A percentile compares a stretch with the other conserved stretches of the same genome.
Evolutionary conservation across 768 basidiomycete genomes (phyloP).

Genomic region (Austroboletus eburneus): DNA sequence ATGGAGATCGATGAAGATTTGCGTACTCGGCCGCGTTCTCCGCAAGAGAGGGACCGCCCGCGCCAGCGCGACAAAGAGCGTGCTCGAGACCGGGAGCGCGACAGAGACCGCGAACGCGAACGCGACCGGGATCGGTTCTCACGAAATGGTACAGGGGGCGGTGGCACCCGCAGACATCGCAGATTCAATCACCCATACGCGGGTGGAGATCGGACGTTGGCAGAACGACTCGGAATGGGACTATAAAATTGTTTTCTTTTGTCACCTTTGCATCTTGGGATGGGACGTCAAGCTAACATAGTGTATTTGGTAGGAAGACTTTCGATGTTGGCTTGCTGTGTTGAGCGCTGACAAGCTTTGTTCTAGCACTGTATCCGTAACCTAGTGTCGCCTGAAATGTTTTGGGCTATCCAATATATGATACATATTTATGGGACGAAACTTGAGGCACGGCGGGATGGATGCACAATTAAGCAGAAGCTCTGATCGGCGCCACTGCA

Average conservation of each 20-base stretch:
- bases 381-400: slow-evolving; percentile 15
- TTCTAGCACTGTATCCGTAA: slow-evolving; percentile 35
- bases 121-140: slow-evolving; percentile 35
- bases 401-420: slow-evolving; percentile 20
- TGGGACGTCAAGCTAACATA: slow-evolving; percentile 23
- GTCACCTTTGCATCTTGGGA: slow-evolving; percentile 16
- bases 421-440: slow-evolving; percentile 27
- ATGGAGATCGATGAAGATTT: slow-evolving; percentile 58
- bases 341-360: slow-evolving; percentile 27
- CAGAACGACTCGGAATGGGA: slow-evolving; percentile 82
- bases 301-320: slow-evolving; percentile 36
- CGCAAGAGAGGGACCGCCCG: slow-evolving; percentile 39
- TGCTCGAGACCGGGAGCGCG: slow-evolving; percentile 31
- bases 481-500: too few relatives aligned
- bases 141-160: slow-evolving; percentile 42
- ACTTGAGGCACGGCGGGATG: not conserved
- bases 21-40: slow-evolving; percentile 41
- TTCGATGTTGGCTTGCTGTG: slow-evolving; percentile 15
- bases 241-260: slow-evolving; percentile 39
- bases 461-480: too few relatives aligned
- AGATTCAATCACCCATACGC: slow-evolving; percentile 34
- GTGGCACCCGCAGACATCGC: slow-evolving; percentile 36
- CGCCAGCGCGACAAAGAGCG: slow-evolving; percentile 37
- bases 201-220: slow-evolving; percentile 72
- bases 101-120: slow-evolving; percentile 35